Evolutionary conservation across 768 basidiomycete genomes (phyloP).

Genomic region (Calocera viscosa): DNA sequence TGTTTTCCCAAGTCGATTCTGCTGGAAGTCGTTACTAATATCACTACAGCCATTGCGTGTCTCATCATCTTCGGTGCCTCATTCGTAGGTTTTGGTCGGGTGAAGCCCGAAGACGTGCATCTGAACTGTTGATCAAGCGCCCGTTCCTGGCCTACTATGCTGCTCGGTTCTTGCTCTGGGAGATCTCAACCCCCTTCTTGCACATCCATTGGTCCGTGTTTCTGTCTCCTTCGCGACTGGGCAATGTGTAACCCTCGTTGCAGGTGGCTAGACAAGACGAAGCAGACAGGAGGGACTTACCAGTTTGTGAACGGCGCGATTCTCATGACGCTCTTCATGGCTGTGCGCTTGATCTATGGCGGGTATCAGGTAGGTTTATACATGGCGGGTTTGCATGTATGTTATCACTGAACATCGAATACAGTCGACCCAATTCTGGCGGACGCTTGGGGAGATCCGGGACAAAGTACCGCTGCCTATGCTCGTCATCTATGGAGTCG

Average conservation of each 20-base stretch:
- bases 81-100: slow-evolving; percentile 42
- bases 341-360: slow-evolving; percentile 60
- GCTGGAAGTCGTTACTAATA: neutral
- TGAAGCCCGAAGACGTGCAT: slow-evolving; percentile 1
- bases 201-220: slow-evolving; percentile 67
- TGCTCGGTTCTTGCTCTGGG: slow-evolving; percentile 70
- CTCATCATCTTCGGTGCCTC: slow-evolving; percentile 50
- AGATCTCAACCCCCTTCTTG: slow-evolving; percentile 74
- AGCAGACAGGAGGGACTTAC: slow-evolving; percentile 50
- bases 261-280: slow-evolving; percentile 69
- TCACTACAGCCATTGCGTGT: slow-evolving; percentile 43
- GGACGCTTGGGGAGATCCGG: slow-evolving; percentile 44
- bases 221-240: neutral
- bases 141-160: slow-evolving; percentile 73
- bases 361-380: slow-evolving; percentile 26
- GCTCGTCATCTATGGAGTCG: slow-evolving; percentile 40
- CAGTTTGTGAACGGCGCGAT: slow-evolving; percentile 62
- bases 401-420: neutral
- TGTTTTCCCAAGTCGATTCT: slow-evolving; percentile 14
- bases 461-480: slow-evolving; percentile 38
- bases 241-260: slow-evolving; percentile 1
- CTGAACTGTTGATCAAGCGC: slow-evolving; percentile 23
- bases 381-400: slow-evolving; percentile 25
- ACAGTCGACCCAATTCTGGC: slow-evolving; percentile 56
- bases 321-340: slow-evolving; percentile 56